Percentiles rank a stretch among this genome's conserved stretches.
Conservation (phyloP, 345 rosid species). For the Bruguiera gymnorhiza region DNA sequence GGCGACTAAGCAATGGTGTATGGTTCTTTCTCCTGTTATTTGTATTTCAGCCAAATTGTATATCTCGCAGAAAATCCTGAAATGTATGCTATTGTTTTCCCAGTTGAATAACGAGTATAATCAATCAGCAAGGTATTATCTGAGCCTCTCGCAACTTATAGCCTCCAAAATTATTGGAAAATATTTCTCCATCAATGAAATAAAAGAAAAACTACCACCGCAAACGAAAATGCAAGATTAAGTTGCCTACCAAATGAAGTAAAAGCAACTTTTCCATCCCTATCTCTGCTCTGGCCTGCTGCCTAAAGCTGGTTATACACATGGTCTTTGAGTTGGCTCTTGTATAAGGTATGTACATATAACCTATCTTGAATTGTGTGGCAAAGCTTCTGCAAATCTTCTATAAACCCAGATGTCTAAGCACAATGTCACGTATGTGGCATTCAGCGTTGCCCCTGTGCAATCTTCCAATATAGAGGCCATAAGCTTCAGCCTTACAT, state of each 20-base stretch:
- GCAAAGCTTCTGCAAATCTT: conserved; percentile 17
- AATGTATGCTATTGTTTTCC: too few relatives aligned
- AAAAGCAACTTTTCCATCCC: conserved; percentile 22
- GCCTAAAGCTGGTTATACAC: conserved; percentile 42
- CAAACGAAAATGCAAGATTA: conserved; percentile 14
- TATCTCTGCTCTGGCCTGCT: conserved; percentile 21
- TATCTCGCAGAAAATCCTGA: too few relatives aligned
- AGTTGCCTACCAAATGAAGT: conserved; percentile 27
- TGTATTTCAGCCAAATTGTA: too few relatives aligned
- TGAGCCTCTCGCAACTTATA: neutral
- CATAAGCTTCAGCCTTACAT: conserved; percentile 3
- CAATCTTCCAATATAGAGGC: neutral
- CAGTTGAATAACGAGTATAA: too few relatives aligned
- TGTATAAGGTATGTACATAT: conserved; percentile 51
- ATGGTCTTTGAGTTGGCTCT: conserved; percentile 43
- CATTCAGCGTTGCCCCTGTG: conserved; percentile 10
- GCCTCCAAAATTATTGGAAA: conserved; percentile 34
- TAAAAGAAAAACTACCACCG: conserved; percentile 8
- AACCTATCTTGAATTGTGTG: conserved; percentile 36
- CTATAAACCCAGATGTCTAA: conserved; percentile 17
- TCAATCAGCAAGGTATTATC: too few relatives aligned
- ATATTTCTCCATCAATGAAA: conserved; percentile 19
- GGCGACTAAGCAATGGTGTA: too few relatives aligned
- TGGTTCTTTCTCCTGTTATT: too few relatives aligned
- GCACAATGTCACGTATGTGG: conserved; percentile 14